Conservation (phyloP, 306 rosid species). For the Astragalus glycyphyllos region DNA sequence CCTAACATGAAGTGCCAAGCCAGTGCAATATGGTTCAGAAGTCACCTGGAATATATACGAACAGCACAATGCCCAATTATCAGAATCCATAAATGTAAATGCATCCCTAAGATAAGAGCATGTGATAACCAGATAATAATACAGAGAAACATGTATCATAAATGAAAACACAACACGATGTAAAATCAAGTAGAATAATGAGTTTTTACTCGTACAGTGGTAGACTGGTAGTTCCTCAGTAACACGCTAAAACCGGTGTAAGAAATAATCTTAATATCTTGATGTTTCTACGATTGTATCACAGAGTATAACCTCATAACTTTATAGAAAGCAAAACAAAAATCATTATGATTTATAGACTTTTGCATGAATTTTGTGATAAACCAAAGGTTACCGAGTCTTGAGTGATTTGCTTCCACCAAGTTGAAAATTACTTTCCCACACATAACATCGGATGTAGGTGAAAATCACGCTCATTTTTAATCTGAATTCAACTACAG, state of each 20-base stretch:
- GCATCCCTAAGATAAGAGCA: neutral
- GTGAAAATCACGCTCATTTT: neutral
- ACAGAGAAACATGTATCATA: slow-evolving; percentile 3
- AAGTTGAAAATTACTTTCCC: neutral
- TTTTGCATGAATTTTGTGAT: neutral
- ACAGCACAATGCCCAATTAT: slow-evolving; percentile 13
- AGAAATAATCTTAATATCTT: slow-evolving; percentile 6
- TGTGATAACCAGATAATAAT: slow-evolving; percentile 13
- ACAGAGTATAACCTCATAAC: neutral
- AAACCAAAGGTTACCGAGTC: neutral
- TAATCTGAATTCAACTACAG: neutral
- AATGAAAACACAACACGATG: neutral
- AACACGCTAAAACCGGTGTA: neutral
- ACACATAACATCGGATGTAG: neutral
- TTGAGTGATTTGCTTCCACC: neutral
- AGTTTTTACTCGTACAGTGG: neutral
- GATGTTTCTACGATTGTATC: neutral
- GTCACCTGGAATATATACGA: slow-evolving; percentile 53
- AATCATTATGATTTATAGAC: neutral
- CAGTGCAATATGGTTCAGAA: slow-evolving; percentile 31
- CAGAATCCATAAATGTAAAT: neutral
- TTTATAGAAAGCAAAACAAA: neutral
- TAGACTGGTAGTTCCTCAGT: neutral
- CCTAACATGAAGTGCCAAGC: slow-evolving; percentile 29
- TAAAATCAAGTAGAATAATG: neutral